These are phyloP conservation scores for Phaseolus coccineus DNA, from an alignment of 331 rosid genomes.

Conservation along the genomic window DNA sequence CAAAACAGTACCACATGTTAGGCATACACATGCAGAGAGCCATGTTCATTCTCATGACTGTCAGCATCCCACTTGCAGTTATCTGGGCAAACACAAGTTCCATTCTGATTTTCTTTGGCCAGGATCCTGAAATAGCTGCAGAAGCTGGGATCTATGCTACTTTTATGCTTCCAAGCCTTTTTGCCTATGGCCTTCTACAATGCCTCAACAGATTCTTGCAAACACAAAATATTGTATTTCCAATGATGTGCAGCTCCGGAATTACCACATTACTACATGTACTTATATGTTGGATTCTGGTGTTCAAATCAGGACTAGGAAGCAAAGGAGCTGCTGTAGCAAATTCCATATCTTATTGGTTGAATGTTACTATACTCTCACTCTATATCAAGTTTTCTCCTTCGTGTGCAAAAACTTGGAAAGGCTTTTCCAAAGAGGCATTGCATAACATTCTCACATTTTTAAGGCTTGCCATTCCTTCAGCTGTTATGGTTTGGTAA, in stretches of 20 bases:
- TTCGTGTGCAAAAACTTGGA: constrained; percentile 69
- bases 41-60: constrained; percentile 62
- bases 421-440: constrained; percentile 71
- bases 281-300: constrained; percentile 66
- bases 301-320: constrained; percentile 69
- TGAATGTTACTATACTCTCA: constrained; percentile 61
- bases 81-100: constrained; percentile 70
- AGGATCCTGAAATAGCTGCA: constrained; percentile 64
- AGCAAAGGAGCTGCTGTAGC: constrained; percentile 77
- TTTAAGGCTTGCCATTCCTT: constrained; percentile 74
- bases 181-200: constrained; percentile 69
- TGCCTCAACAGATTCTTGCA: constrained; percentile 75
- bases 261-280: constrained; percentile 61
- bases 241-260: constrained; percentile 69
- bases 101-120: constrained; percentile 64
- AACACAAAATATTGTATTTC: constrained; percentile 72
- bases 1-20: constrained; percentile 72
- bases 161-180: constrained; percentile 63
- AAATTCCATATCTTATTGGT: constrained; percentile 66
- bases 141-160: constrained; percentile 71
- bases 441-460: constrained; percentile 52
- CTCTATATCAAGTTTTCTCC: constrained; percentile 76
- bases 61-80: constrained; percentile 65
- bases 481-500: constrained; percentile 89
- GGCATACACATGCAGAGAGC: constrained; percentile 84